Percentiles rank a stretch among this genome's conserved stretches.
Conservation (phyloP, 805 yeast species). For the Yamadazyma scolyti region DNA sequence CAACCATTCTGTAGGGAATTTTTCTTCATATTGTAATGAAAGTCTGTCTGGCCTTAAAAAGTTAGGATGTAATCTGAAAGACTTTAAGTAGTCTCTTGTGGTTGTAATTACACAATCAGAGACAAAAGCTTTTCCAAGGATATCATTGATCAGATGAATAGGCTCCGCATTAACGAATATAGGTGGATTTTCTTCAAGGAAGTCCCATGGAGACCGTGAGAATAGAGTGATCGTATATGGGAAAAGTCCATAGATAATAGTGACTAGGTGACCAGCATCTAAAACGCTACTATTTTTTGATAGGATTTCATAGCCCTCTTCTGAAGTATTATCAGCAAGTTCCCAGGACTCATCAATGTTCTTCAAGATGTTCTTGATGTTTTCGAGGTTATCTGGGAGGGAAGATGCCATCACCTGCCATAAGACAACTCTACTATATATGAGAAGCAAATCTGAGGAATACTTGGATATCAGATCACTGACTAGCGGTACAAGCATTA, state of each 20-base stretch:
- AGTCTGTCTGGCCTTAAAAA: constrained; percentile 26
- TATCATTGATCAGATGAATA: no score
- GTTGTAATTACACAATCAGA: constrained; percentile 12
- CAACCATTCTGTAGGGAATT: constrained; percentile 20
- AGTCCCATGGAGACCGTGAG: constrained; percentile 38
- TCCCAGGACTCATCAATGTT: constrained; percentile 15
- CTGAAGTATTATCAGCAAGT: constrained; percentile 7
- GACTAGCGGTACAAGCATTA: constrained; percentile 42
- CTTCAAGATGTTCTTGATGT: constrained; percentile 5
- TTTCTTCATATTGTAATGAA: constrained; percentile 14
- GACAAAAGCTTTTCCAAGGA: no score
- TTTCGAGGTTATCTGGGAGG: constrained; percentile 10
- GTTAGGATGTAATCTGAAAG: constrained; percentile 48
- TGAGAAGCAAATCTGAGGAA: constrained; percentile 40
- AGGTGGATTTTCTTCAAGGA: constrained; percentile 15
- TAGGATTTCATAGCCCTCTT: neutral
- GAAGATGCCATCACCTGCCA: constrained; percentile 19
- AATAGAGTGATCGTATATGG: constrained; percentile 48
- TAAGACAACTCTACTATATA: constrained; percentile 37
- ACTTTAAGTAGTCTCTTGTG: constrained; percentile 21
- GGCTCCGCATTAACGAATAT: constrained; percentile 6
- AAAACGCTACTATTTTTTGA: neutral
- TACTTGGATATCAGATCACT: constrained; percentile 26
- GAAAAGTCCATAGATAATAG: constrained; percentile 54
- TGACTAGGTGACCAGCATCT: constrained; percentile 35